Conservation (phyloP, 1,284 basidiomycete genomes). For the Volvariella volvacea region DNA sequence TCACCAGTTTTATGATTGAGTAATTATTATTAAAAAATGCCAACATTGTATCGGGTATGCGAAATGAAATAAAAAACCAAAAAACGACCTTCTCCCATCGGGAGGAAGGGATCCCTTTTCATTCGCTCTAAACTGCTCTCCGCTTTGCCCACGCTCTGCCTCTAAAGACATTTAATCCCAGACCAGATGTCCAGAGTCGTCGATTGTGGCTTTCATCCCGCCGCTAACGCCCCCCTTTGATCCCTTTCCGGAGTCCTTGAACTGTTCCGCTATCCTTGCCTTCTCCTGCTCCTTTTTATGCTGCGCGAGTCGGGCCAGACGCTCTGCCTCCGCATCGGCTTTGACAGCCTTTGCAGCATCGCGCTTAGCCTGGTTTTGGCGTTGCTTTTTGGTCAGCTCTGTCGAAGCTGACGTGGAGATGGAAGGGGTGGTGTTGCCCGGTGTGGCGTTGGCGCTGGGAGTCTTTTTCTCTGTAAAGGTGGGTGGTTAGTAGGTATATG, state of each 20-base stretch:
- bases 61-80: too few species aligned
- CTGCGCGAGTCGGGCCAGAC: constrained; percentile 42
- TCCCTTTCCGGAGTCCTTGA: constrained; percentile 18
- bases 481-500: background rate
- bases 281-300: constrained; percentile 59
- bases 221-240: constrained; percentile 30
- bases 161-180: constrained; percentile 46
- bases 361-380: constrained; percentile 57
- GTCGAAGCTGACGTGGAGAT: constrained; percentile 28
- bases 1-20: too few species aligned
- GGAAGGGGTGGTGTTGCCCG: constrained; percentile 11
- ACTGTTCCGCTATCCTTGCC: constrained; percentile 42
- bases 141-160: too few species aligned
- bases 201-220: constrained; percentile 48
- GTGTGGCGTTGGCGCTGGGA: constrained; percentile 10
- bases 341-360: constrained; percentile 54
- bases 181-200: constrained; percentile 44
- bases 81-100: too few species aligned
- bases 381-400: constrained; percentile 54
- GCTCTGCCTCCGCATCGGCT: constrained; percentile 45
- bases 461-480: background rate
- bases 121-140: too few species aligned
- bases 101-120: too few species aligned
- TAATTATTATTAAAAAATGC: too few species aligned
- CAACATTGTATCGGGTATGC: too few species aligned